phyloP scores from a whole-genome alignment of 805 yeast genomes.

The Suhomyces sp. region DNA sequence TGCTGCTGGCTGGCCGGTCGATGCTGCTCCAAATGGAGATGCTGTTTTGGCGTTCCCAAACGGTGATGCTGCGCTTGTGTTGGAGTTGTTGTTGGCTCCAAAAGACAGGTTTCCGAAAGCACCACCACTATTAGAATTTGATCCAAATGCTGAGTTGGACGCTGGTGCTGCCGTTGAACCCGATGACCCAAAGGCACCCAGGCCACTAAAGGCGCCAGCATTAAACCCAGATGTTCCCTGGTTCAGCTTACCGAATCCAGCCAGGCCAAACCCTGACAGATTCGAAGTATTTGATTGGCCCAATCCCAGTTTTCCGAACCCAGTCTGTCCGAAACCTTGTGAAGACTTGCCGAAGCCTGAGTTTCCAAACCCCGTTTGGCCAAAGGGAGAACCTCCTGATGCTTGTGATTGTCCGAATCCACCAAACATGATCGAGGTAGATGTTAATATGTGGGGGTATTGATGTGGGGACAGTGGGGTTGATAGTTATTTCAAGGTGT shows the following conservation, averaged over 20 bases:
- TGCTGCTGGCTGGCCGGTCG: conserved; percentile 2
- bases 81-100: conserved; percentile 6
- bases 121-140: neutral
- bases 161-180: neutral
- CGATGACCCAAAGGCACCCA: neutral
- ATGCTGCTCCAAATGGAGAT: conserved; percentile 10
- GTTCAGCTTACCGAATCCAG: conserved; percentile 2
- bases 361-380: conserved; percentile 10
- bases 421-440: neutral
- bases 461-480: no score
- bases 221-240: neutral
- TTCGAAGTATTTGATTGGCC: neutral
- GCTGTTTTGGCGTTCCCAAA: conserved; percentile 7
- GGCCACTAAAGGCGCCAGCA: conserved; percentile 1
- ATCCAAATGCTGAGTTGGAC: neutral
- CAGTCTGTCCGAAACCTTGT: conserved; percentile 9
- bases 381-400: conserved; percentile 5
- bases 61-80: conserved; percentile 9
- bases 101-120: conserved; percentile 6
- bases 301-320: conserved; percentile 5
- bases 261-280: conserved; percentile 4
- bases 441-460: no score
- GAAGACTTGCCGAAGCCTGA: conserved; percentile 7
- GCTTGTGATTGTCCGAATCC: conserved; percentile 2
- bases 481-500: no score